Evolutionary conservation across 1,139 yeast genomes (phyloP), one percentile per base, ranked within the genome.

Genomic region (Geotrichum phurueaensis): DNA sequence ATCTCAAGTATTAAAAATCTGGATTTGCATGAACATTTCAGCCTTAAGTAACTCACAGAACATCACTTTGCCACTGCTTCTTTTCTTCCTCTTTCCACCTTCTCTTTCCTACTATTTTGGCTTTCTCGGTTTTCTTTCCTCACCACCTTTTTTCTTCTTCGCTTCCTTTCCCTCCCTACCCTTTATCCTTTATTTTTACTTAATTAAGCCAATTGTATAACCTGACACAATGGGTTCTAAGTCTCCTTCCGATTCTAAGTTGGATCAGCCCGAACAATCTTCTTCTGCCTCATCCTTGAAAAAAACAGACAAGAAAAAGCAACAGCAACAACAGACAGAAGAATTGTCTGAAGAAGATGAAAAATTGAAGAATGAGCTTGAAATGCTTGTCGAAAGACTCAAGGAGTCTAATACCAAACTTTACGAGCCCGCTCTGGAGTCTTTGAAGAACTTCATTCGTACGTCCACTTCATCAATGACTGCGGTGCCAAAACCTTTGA

Each of bases 391-490:
- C 13, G 96, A 90, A 73, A 82, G 91, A 61, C 78, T 94, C 65
- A 77, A 77, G 66, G 84, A 83, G 64, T 68, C 80, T 3, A 79
- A 85, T 64, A 70, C 74, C 6, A 75, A 79, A 3, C 78, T 84
- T 33, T 87, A 88, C 70, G 76, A 76, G 55, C 77, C 84, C 22
- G 81, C 90, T 33, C 79, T 95, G 67, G 81, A 81, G 53, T 79
- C 85, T 59, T 80, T 95, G 73, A 91, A 90, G 72, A 83, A 81
- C 59, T 84, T 84, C 69, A 92, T 94, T 69, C 85, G 90, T 68
- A 96, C 96, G 58, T 89, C 98, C 18, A 94, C 99, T 3, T 89
- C 97, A 43, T 91, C 98, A 9, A 94, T 94, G 97, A 95, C 99
- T 1, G 99, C 99, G 1, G 99, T 95, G 54, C 99, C 99, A 54